Evolutionary conservation across 805 yeast genomes (phyloP), one percentile per base, ranked within the genome.

Genomic region (Pichia cabralensis): DNA sequence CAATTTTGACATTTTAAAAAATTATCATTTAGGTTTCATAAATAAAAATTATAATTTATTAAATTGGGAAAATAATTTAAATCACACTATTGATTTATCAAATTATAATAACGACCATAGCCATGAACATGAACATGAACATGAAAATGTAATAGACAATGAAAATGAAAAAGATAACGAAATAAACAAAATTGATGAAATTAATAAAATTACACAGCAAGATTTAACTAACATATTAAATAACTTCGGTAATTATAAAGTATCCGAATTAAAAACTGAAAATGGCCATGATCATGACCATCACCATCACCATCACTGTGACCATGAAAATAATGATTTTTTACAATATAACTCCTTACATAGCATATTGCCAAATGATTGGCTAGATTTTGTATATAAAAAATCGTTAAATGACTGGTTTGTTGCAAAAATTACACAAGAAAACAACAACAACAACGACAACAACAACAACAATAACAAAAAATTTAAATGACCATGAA

Each of bases 51-150:
- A 36, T 19, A 36, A 24, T 20, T 12, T 12, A 25, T 36, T 2
- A 31, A 31, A 29, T 36, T 36, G 40, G 30, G 19, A 16, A 28
- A n/a, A n/a, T n/a, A n/a, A n/a, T n/a, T n/a, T n/a, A n/a, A n/a
- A n/a, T n/a, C n/a, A n/a, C n/a, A n/a, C n/a, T n/a, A n/a, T n/a
- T n/a, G n/a, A n/a, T n/a, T n/a, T n/a, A n/a, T n/a, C n/a, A n/a
- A n/a, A n/a, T n/a, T n/a, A n/a, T n/a, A n/a, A n/a, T n/a, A n/a
- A n/a, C n/a, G n/a, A 14, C 11, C 22, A 22, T 11, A 22, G 12
- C 24, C 24, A 3, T 11, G 24, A 22, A 22, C 6, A 22, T 22
- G 13, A 22, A 22, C 4, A 12, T 12, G 6, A 22, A 10, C 9
- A 20, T 20, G 22, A 20, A 20, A 7, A 20, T 7, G 22, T 20